Evolutionary conservation across 345 rosid genomes (phyloP), one percentile per base, ranked within the genome.

Genomic region (Ceriops decandra): DNA sequence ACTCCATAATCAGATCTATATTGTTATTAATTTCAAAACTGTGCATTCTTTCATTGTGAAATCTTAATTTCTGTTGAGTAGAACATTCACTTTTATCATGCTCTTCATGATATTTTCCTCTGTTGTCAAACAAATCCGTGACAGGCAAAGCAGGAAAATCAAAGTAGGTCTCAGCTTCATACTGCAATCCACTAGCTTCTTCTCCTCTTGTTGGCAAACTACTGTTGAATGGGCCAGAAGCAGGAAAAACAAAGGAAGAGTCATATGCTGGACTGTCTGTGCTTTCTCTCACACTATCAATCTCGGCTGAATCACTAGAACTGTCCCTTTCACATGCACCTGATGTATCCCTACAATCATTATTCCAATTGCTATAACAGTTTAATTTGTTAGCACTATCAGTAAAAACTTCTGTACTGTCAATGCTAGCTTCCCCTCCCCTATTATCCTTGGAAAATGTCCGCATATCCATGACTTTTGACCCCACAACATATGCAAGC

Each of bases 391-490:
- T 84, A 69, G 83, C 64, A 67, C 62, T 77, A 70, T 77, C 83
- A 66, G 68, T 7, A 60, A 81, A 82, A 70, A 74, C 71, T 74
- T 75, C 76, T 70, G 78, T 74, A 77, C 66, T 68, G 79, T 80
- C 83, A 72, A 70, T 74, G 62, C 82, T 71, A 69, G 71, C 77
- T 82, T 79, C 90, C 68, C 69, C 81, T 49, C 42, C 79, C 4
- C 60, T 30, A 64, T 82, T 95, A 85, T 80, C 85, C 71, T 86
- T 92, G 78, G 90, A 90, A 60, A 88, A 78, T 74, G 85, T 85
- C 80, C 98, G 82, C 85, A 88, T 84, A 76, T 92, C 98, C 98
- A 92, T 85, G 74, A 92, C 90, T 79, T 92, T 92, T 70, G 98
- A 90, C 35, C 98, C 96, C 76, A 88, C 95, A 61, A 81, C 83